Base-by-base conservation (phyloP, 352 stramenopile species). In the Phytophthora palmivora region DNA sequence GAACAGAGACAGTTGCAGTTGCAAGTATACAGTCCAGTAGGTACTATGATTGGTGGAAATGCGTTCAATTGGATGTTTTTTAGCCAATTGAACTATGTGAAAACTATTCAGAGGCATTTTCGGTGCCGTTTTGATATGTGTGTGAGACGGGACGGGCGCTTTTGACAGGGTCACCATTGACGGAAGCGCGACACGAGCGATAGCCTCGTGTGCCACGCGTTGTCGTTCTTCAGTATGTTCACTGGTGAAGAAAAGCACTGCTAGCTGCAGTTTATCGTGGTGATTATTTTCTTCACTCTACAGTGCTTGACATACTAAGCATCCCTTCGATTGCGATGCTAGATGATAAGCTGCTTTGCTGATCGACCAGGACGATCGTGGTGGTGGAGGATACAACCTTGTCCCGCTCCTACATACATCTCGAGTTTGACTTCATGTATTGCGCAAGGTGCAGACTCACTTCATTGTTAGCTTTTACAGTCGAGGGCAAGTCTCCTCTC, bases 41-140 rank as follows among this genome's bases (percentile, higher is more conserved):
- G 15, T 8, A 22, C 3, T 6, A 9, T 34, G 22, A 59, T 59
- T 51, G 43, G 43, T 34, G 21, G 24, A 54, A 62, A 62, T 16
- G 9, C 0, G 2, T 3, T n/a, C 3, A 19, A 16, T 43, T 24
- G 9, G 14, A 7, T 49, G 37, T 36, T 26, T 55, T 64, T 58
- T 6, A 26, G 15, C 57, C 30, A 65, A 65, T 65, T 16, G 10
- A 7, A 8, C 14, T 11, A 4, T 12, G 38, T 2, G 30, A 58
- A 65, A 65, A 65, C n/a, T 58, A 58, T 44, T 58, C 57, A 58
- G 57, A 52, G 12, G 9, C 22, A 45, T n/a, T 64, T 65, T 65
- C 32, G 57, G 57, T 59, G 43, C 21, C 43, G 19, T 15, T 33
- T 62, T 54, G 10, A 39, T 32, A 4, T 50, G 56, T 44, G 56